A percentile compares a stretch with the other conserved stretches of the same genome.
These are phyloP conservation scores for Musa schizocarpa DNA, from an alignment of 176 grass and related monocot species.

Conservation along the genomic window DNA sequence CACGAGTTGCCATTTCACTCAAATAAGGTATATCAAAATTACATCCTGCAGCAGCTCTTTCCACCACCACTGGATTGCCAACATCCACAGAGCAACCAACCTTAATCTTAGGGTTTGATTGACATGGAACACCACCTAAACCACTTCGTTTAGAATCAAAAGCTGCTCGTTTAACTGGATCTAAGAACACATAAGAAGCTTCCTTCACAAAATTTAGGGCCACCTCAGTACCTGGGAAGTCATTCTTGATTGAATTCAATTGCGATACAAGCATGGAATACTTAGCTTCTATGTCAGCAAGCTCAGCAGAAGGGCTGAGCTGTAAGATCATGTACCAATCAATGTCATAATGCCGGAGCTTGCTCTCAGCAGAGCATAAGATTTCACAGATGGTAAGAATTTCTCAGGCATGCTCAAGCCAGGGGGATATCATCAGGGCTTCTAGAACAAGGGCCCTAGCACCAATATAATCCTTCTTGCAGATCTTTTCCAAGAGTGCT, in stretches of 20 bases:
- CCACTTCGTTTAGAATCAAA: constrained; percentile 28
- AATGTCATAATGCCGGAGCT: background rate
- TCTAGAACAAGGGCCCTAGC: constrained; percentile 43
- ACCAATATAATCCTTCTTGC: constrained; percentile 39
- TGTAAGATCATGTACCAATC: constrained; percentile 62
- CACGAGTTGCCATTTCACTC: background rate
- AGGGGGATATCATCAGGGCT: constrained; percentile 47
- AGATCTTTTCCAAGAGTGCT: constrained; percentile 33
- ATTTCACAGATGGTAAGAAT: constrained; percentile 60
- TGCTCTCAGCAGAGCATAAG: constrained; percentile 36
- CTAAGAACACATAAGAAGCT: constrained; percentile 40
- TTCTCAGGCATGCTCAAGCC: constrained; percentile 41
- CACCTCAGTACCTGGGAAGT: constrained; percentile 27
- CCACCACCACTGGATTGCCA: background rate
- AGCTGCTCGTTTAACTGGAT: constrained; percentile 29
- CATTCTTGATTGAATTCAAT: constrained; percentile 28
- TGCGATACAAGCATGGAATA: constrained; percentile 32
- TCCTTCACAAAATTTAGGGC: constrained; percentile 41
- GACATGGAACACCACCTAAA: background rate
- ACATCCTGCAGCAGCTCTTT: background rate
- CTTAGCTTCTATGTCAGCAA: constrained; percentile 26
- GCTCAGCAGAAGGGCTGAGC: constrained; percentile 29
- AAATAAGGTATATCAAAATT: background rate
- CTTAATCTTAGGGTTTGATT: background rate
- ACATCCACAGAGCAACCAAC: background rate